A percentile compares a stretch with the other conserved stretches of the same genome.
These are phyloP conservation scores for Pseudocercospora eumusae DNA, from an alignment of 2,329 filamentous ascomycete genomes.

Conservation along the genomic window DNA sequence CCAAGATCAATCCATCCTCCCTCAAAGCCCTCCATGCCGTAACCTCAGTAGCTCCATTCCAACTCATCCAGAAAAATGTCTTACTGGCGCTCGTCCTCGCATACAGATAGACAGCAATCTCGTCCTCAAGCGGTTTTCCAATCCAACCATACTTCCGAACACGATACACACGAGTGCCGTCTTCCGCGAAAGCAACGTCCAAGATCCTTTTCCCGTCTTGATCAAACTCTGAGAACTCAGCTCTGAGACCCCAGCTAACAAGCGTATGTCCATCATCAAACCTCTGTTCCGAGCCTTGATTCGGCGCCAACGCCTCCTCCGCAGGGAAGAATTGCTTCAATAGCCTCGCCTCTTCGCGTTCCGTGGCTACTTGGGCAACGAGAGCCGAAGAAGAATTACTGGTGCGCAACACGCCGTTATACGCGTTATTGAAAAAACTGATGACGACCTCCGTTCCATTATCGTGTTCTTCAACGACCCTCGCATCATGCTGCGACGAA, in stretches of 20 bases:
- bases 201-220: constrained; percentile 23
- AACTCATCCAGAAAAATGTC: constrained; percentile 34
- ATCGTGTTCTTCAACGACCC: not conserved
- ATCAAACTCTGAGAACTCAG: constrained; percentile 18
- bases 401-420: not conserved
- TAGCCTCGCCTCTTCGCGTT: not conserved
- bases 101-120: constrained; percentile 12
- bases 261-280: constrained; percentile 41
- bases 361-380: not conserved
- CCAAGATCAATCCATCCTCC: not conserved
- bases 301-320: not conserved
- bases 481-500: constrained; percentile 9
- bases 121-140: not conserved
- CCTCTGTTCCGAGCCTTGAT: constrained; percentile 41
- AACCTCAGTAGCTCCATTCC: constrained; percentile 45
- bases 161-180: constrained; percentile 19
- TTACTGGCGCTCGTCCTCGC: not conserved
- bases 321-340: not conserved
- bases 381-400: constrained; percentile 10
- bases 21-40: constrained; percentile 32
- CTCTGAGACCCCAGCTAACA: constrained; percentile 21
- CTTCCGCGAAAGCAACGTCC: constrained; percentile 39
- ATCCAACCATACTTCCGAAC: constrained; percentile 10
- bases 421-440: constrained; percentile 6
- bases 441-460: not conserved